phyloP scores from a whole-genome alignment of 2,329 filamentous ascomycete species.

The Calonectria fujianensis region DNA sequence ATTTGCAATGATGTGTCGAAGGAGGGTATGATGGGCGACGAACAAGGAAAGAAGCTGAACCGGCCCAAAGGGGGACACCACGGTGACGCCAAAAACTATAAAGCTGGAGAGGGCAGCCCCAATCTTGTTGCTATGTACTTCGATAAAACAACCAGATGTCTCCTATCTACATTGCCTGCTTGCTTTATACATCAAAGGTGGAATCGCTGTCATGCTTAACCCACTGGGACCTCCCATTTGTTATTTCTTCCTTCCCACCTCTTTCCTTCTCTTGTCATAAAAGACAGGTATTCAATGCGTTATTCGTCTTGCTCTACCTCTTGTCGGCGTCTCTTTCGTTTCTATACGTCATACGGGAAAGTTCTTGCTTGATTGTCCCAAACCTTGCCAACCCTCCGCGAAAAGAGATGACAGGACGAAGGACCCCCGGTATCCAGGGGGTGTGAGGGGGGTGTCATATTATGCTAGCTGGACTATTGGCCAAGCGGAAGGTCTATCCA shows the following conservation, averaged over 20 bases:
- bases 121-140: constrained; percentile 53
- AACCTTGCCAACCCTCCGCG: constrained; percentile 41
- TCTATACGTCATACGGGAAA: constrained; percentile 44
- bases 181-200: constrained; percentile 44
- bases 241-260: constrained; percentile 48
- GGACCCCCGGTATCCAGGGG: constrained; percentile 36
- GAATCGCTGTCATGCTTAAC: constrained; percentile 42
- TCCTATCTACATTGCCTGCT: constrained; percentile 53
- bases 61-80: constrained; percentile 15
- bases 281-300: constrained; percentile 44
- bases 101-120: constrained; percentile 53
- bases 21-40: constrained; percentile 37
- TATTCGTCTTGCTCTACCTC: constrained; percentile 47
- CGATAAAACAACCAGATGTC: constrained; percentile 48
- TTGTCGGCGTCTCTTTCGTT: constrained; percentile 40
- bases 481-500: constrained; percentile 40
- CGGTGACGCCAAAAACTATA: constrained; percentile 51
- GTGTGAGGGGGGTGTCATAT: constrained; percentile 24
- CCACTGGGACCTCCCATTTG: constrained; percentile 40
- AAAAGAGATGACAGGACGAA: constrained; percentile 34
- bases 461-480: constrained; percentile 42
- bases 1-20: constrained; percentile 40
- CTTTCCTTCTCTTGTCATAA: constrained; percentile 38
- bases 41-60: constrained; percentile 28
- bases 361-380: constrained; percentile 46